These are phyloP conservation scores for Paraphoma sp. DNA, from an alignment of 2,329 filamentous ascomycete species.

Conservation along the genomic window DNA sequence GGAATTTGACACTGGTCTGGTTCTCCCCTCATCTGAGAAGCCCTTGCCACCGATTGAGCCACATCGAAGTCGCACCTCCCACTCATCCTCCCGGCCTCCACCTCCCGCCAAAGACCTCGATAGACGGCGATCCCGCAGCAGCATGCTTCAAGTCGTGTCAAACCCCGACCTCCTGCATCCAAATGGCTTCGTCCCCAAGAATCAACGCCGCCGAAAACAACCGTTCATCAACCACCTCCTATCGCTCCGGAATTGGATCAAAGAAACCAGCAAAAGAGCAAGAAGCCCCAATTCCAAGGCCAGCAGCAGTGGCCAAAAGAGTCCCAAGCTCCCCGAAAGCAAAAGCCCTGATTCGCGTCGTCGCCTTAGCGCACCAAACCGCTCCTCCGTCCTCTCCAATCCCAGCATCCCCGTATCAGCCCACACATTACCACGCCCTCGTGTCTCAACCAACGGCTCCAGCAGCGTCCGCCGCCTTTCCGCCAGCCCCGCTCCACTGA, in stretches of 20 bases:
- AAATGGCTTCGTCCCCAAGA: conserved; percentile 63
- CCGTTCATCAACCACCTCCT: conserved; percentile 71
- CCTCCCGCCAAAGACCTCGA: conserved; percentile 81
- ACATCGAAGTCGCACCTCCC: conserved; percentile 75
- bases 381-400: conserved; percentile 43
- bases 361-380: conserved; percentile 44
- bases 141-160: conserved; percentile 85
- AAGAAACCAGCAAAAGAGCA: conserved; percentile 60
- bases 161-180: conserved; percentile 67
- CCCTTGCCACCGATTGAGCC: conserved; percentile 78
- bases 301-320: conserved; percentile 35
- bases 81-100: conserved; percentile 79
- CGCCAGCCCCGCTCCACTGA: conserved; percentile 84
- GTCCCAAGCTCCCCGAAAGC: conserved; percentile 38
- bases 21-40: conserved; percentile 49
- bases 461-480: conserved; percentile 67
- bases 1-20: conserved; percentile 60
- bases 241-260: conserved; percentile 75
- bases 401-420: conserved; percentile 47
- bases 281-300: conserved; percentile 45
- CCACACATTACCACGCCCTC: conserved; percentile 47
- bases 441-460: conserved; percentile 53
- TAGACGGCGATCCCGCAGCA: conserved; percentile 76
- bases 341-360: conserved; percentile 40
- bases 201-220: conserved; percentile 62